Base-by-base conservation (phyloP, 202 grass and related monocot genomes). In the Dendrocalamus latiflorus region DNA sequence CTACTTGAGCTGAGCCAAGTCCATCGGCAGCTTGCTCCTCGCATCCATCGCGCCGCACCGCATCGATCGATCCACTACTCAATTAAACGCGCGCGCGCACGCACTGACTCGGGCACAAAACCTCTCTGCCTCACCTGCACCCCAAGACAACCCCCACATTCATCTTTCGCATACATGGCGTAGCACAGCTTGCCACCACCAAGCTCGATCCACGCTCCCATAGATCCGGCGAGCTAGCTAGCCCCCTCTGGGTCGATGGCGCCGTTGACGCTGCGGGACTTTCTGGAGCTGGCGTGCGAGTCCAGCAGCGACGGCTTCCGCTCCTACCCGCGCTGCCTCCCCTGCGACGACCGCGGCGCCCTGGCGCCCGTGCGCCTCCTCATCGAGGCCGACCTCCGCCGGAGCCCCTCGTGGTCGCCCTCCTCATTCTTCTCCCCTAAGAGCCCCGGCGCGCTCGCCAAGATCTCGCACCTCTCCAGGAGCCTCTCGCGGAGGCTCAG, bases 221-320 rank as follows among this genome's bases (percentile, higher is more conserved):
- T 12, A n/a, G 64, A 10, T 1, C 18, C 20, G 51, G 2, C 20
- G 18, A 54, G 51, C 18, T 5, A 59, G 56, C 22, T 26, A 59
- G 54, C 54, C 11, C 20, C 8, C 51, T 21, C 51, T 55, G 20
- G 5, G 6, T 45, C 49, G 17, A 51, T 51, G 49, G 16, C 49
- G 17, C 16, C n/a, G n/a, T 45, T 93, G 45, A 95, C 88, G 89
- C 83, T 98, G 48, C 90, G 90, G 69, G 95, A 98, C 73, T 87
- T 90, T 55, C 91, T 98, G 53, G 91, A 91, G 68, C 58, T 91
- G 9, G 75, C 65, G 18, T 89, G 81, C 70, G 78, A 91, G 45
- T 95, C 91, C 55, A 92, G 92, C 85, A 89, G 85, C 80, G 68
- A 81, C 14, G 95, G 93, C 3, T 95, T 93, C 91, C 77, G 86